Base-by-base conservation (phyloP, 2,329 filamentous ascomycete species). In the Alternaria ventricosa region DNA sequence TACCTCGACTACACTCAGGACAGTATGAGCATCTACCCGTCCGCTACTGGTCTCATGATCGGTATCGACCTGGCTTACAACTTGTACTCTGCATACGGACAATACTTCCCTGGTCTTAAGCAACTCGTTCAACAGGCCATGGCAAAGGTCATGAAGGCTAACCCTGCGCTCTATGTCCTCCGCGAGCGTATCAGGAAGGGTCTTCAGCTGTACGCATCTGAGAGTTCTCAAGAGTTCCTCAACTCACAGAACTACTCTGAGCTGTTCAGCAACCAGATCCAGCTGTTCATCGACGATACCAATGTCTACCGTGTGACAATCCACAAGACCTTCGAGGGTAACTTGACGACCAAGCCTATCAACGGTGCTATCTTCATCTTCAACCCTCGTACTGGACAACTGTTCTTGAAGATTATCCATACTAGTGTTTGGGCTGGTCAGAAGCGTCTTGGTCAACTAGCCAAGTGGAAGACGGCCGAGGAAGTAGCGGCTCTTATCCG, bases 301-400 rank as follows among this genome's bases (percentile, higher is more conserved):
- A 99, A 99, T 75, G 96, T 99, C 55, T 99, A 99, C 79, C 94
- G 96, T 84, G 96, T 99, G 65, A 99, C 96, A 0, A 99, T 99
- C 67, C 96, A 99, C 86, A 99, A 99, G 88, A 99, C 96, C 0
- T 99, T 99, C 67, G 96, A 99, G 81, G 96, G 96, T 74, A 99
- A 99, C 79, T 85, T 99, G 88, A 99, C 96, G 0, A 99, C 96
- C 2, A 99, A 99, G 82, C 96, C 96, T 4, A 99, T 99, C 86
- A 99, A 99, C 80, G 96, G 96, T 78, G 96, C 96, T 49, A 98
- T 99, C 79, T 99, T 99, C 85, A 99, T 99, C 78, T 98, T 99
- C 88, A 99, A 99, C 79, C 96, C 96, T n/a, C 89, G 95, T 62
- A 99, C 96, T 56, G 96, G 96, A 55, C 96, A 99, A 77, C 83